Evolutionary conservation across 2,329 filamentous ascomycete species (phyloP).

Genomic region (Neophaeococcomyces aloes): DNA sequence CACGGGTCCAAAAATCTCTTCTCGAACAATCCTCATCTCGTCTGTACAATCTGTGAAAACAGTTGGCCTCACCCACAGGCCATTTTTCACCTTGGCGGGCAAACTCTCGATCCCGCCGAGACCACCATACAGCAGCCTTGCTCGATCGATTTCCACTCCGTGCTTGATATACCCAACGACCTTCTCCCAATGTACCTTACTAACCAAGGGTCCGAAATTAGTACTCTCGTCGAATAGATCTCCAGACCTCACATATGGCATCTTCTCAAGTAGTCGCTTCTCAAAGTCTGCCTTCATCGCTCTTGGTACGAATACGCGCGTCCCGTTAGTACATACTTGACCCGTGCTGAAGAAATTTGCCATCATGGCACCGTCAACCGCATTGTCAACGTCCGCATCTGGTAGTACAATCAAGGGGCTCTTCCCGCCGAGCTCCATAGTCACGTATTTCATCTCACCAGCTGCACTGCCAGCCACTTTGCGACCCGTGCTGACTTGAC

Average conservation of each 20-base stretch:
- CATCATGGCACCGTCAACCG: slow-evolving; percentile 86
- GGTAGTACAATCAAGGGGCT: slow-evolving; percentile 70
- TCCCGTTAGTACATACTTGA: slow-evolving; percentile 89
- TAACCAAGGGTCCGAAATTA: slow-evolving; percentile 79
- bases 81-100: slow-evolving; percentile 43
- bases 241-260: slow-evolving; percentile 59
- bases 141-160: slow-evolving; percentile 62
- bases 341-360: slow-evolving; percentile 88
- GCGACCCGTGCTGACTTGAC: slow-evolving; percentile 71
- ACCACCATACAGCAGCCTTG: slow-evolving; percentile 64
- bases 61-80: slow-evolving; percentile 78
- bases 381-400: slow-evolving; percentile 65
- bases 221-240: slow-evolving; percentile 60
- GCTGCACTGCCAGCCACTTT: slow-evolving; percentile 70
- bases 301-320: slow-evolving; percentile 69
- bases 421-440: slow-evolving; percentile 86
- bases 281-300: slow-evolving; percentile 59
- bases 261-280: slow-evolving; percentile 56
- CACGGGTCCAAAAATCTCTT: slow-evolving; percentile 85
- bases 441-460: slow-evolving; percentile 76
- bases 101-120: slow-evolving; percentile 36
- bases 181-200: slow-evolving; percentile 62
- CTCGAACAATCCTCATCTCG: slow-evolving; percentile 63
- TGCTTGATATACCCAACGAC: slow-evolving; percentile 66
- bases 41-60: slow-evolving; percentile 81